phyloP scores from a whole-genome alignment of 2,329 filamentous ascomycete genomes.

The Trichoderma sp. region DNA sequence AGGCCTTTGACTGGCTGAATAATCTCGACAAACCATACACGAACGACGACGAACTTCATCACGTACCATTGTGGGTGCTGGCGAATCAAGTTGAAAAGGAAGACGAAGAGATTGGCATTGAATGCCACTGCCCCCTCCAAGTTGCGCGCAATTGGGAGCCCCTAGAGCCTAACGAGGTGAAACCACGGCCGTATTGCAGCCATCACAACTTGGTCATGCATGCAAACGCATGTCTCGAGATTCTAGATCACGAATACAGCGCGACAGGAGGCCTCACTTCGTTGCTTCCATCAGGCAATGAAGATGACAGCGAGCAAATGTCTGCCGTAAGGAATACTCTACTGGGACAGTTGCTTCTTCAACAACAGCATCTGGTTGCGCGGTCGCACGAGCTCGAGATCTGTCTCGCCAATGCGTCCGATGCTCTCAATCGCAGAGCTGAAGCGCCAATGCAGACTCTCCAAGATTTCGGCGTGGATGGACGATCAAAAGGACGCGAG shows the following conservation, averaged over 20 bases:
- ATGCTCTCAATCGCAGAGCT: constrained; percentile 49
- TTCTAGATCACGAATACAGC: constrained; percentile 57
- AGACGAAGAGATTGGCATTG: constrained; percentile 40
- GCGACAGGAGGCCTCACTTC: constrained; percentile 54
- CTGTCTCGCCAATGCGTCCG: constrained; percentile 48
- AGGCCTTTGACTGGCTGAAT: constrained; percentile 57
- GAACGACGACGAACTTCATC: constrained; percentile 47
- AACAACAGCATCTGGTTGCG: constrained; percentile 50
- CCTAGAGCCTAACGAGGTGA: constrained; percentile 20
- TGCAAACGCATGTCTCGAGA: constrained; percentile 57
- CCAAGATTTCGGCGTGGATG: constrained; percentile 50
- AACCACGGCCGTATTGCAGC: constrained; percentile 40
- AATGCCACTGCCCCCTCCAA: constrained; percentile 47
- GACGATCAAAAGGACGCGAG: constrained; percentile 47
- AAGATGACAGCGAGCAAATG: constrained; percentile 36
- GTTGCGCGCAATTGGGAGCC: constrained; percentile 25
- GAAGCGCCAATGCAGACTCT: constrained; percentile 50
- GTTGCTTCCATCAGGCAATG: constrained; percentile 46
- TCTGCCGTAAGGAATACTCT: constrained; percentile 48
- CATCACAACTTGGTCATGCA: constrained; percentile 53
- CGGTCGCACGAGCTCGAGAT: constrained; percentile 58
- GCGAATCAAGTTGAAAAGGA: constrained; percentile 44
- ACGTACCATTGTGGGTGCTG: constrained; percentile 45
- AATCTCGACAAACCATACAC: constrained; percentile 48
- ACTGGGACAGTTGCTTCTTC: constrained; percentile 56